Evolutionary conservation across 768 basidiomycete species (phyloP).

Genomic region (Psilocybe cyanescens): DNA sequence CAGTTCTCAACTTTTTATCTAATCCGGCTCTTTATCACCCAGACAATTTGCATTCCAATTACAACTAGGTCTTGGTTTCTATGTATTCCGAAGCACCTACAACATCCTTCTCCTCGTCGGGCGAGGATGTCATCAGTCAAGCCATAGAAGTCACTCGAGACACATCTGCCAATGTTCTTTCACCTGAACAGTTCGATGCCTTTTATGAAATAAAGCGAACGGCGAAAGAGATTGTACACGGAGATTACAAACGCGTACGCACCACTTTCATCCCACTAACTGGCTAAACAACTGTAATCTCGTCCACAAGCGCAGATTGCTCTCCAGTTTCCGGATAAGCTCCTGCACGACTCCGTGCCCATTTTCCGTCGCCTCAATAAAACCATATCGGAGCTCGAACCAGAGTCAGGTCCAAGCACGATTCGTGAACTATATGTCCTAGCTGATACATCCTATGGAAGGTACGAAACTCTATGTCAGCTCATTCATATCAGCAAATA

Average conservation of each 20-base stretch:
- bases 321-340: constrained; percentile 95
- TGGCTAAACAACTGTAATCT: constrained; percentile 6
- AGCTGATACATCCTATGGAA: constrained; percentile 98
- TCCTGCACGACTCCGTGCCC: constrained; percentile 84
- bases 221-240: constrained; percentile 56
- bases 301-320: constrained; percentile 58
- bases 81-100: constrained; percentile 15
- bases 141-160: constrained; percentile 51
- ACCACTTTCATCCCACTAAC: not conserved
- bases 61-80: not conserved
- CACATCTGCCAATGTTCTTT: constrained; percentile 34
- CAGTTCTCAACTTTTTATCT: too few relatives aligned
- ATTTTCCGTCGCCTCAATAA: constrained; percentile 73
- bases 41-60: not conserved
- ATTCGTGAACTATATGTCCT: constrained; percentile 80
- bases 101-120: constrained; percentile 30
- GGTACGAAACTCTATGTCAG: constrained; percentile 46
- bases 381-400: constrained; percentile 35
- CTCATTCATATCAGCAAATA: not conserved
- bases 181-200: constrained; percentile 50
- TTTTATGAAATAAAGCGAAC: constrained; percentile 82
- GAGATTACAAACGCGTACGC: constrained; percentile 73
- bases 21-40: too few relatives aligned
- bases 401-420: not conserved
- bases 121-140: constrained; percentile 63